phyloP scores from a whole-genome alignment of 1,284 basidiomycete genomes.

The Chiua sp. region DNA sequence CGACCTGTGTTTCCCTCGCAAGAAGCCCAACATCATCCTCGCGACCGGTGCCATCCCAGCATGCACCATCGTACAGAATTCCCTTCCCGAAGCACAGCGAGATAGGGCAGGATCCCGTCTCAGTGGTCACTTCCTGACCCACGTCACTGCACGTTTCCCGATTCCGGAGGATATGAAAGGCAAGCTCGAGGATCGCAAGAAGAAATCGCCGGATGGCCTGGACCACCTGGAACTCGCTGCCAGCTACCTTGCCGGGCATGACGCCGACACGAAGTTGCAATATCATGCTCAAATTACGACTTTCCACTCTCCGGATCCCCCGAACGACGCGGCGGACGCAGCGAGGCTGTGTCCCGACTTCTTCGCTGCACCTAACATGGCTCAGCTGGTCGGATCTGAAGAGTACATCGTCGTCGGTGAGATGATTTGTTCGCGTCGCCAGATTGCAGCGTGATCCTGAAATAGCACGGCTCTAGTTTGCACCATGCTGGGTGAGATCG shows the following conservation, averaged over 20 bases:
- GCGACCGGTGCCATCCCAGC: conserved; percentile 29
- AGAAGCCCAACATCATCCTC: conserved; percentile 31
- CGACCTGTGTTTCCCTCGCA: conserved; percentile 17
- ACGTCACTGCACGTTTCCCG: conserved; percentile 9
- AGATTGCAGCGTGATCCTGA: neutral
- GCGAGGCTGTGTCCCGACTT: conserved; percentile 12
- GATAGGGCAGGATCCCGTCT: conserved; percentile 11
- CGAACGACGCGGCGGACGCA: conserved; percentile 4
- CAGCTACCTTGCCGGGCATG: conserved; percentile 12
- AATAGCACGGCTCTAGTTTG: conserved; percentile 3
- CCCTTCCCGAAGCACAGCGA: conserved; percentile 14
- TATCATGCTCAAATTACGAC: conserved; percentile 11
- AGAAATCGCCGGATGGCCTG: neutral
- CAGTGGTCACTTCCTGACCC: conserved; percentile 11
- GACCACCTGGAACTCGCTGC: conserved; percentile 3
- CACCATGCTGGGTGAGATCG: conserved; percentile 13
- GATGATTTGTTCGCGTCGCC: neutral
- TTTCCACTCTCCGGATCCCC: neutral
- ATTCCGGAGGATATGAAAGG: neutral
- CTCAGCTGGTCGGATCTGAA: conserved; percentile 7
- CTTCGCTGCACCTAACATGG: conserved; percentile 11
- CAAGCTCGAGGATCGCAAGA: neutral
- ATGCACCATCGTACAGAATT: conserved; percentile 30
- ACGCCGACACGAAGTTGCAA: conserved; percentile 4
- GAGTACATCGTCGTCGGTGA: conserved; percentile 10